Conservation (phyloP, 164 flowering plant genomes). For the Umbilicus rupestris region DNA sequence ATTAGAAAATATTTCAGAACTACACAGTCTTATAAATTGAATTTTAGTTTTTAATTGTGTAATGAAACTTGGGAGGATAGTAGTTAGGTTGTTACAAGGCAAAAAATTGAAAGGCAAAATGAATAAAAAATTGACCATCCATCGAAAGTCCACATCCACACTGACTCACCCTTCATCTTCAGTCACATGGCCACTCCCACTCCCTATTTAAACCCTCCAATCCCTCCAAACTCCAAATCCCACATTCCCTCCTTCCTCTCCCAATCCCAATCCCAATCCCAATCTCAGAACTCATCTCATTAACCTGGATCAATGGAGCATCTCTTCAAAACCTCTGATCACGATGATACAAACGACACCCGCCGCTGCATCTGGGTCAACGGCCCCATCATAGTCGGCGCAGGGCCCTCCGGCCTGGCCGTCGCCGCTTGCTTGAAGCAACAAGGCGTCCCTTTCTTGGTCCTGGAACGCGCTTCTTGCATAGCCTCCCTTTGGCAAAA, state of each 20-base stretch:
- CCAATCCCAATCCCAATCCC: neutral
- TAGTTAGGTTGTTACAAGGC: too few relatives aligned
- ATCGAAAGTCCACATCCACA: neutral
- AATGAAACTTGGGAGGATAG: too few relatives aligned
- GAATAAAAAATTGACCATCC: neutral
- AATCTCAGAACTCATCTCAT: neutral
- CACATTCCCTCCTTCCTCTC: neutral
- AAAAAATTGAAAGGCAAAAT: neutral
- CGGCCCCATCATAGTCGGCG: slow-evolving; percentile 9
- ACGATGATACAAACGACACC: neutral
- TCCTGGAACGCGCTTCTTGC: slow-evolving; percentile 11
- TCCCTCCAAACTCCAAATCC: slow-evolving; percentile 6
- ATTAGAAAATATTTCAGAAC: too few relatives aligned
- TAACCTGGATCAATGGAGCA: slow-evolving; percentile 6
- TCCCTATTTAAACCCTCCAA: slow-evolving; percentile 2
- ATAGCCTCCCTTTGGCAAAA: slow-evolving; percentile 13
- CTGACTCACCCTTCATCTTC: slow-evolving; percentile 2
- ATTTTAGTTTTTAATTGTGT: too few relatives aligned
- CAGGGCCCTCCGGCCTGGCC: slow-evolving; percentile 11
- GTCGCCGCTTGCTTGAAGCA: slow-evolving; percentile 10
- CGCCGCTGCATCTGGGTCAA: slow-evolving; percentile 2
- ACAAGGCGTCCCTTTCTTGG: slow-evolving; percentile 10
- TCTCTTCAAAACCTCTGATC: neutral
- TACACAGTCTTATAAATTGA: too few relatives aligned
- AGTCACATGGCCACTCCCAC: neutral